phyloP scores from a whole-genome alignment of 345 rosid genomes.

The Microthlaspi erraticum region DNA sequence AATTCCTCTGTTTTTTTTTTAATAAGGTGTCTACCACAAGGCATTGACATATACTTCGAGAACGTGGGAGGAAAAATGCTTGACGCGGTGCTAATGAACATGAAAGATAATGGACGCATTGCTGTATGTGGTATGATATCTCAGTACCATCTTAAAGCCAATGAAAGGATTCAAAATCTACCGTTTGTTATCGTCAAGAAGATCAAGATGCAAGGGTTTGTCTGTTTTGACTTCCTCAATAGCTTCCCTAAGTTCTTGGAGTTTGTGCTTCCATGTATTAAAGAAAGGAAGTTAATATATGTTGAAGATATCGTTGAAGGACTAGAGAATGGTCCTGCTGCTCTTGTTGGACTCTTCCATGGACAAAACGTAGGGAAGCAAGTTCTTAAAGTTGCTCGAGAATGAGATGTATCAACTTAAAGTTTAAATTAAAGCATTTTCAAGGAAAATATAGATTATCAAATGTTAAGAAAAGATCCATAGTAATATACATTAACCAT shows the following conservation, averaged over 20 bases:
- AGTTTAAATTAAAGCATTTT: not conserved
- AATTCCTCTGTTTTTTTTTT: not conserved
- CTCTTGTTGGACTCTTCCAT: conserved; percentile 48
- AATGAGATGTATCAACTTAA: conserved; percentile 30
- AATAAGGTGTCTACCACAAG: conserved; percentile 16
- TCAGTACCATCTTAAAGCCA: conserved; percentile 48
- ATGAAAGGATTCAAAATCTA: conserved; percentile 44
- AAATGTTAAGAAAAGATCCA: conserved; percentile 5
- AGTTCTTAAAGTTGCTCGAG: conserved; percentile 43
- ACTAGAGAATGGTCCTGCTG: conserved; percentile 54
- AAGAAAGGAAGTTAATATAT: conserved; percentile 46
- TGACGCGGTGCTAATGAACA: conserved; percentile 54
- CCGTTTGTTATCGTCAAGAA: conserved; percentile 24
- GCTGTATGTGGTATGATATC: conserved; percentile 57
- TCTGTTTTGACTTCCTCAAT: conserved; percentile 31
- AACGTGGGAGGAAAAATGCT: conserved; percentile 62
- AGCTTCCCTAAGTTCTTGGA: conserved; percentile 47
- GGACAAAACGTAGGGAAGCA: conserved; percentile 58
- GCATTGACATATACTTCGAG: conserved; percentile 60
- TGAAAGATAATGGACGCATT: conserved; percentile 48
- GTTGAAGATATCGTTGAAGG: conserved; percentile 60
- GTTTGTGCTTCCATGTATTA: conserved; percentile 45
- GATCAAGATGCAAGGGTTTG: conserved; percentile 50
- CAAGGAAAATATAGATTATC: not conserved
- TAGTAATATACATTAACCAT: conserved; percentile 34